Evolutionary conservation across 2,329 filamentous ascomycete species (phyloP), one percentile per base, ranked within the genome.

Genomic region (Aspergillus amoenus): DNA sequence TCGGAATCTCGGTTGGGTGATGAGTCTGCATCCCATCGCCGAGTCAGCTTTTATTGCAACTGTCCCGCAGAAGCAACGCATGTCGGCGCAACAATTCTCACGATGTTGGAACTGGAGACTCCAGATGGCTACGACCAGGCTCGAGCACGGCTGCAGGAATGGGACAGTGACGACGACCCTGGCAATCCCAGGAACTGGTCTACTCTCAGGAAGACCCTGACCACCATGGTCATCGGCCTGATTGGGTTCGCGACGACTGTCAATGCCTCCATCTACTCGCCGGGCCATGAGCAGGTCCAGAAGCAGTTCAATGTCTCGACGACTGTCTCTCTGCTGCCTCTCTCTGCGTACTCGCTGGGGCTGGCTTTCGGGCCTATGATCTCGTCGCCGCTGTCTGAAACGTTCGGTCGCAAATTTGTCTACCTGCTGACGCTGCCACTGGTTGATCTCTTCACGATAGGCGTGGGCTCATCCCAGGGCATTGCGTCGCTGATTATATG

Each of bases 331-430:
- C 57, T 88, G 4, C 75, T 91, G 11, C 87, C 87, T 18, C 81
- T 89, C 0, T 86, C 86, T 0, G 79, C 90, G 50, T 91, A 86
- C 74, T 86, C 90, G n/a, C 73, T 90, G 8, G 86, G 86, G 40
- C 88, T 91, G 46, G 89, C 87, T 1, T 84, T 88, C 55, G 89
- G 88, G 0, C 89, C 89, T 1, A 83, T 84, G 0, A 78, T 92
- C 21, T 90, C 87, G 79, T 89, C 88, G 2, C 89, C 89, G 1
- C 75, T 92, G 4, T 89, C 86, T 2, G 90, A 93, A 74, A 78
- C 89, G 39, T 84, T 81, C 64, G 90, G 90, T 39, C 83, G 90
- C 27, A 79, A 84, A 34, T 70, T 89, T 39, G 90, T 92, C 69
- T 87, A 86, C 57, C 72, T 90, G 62, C 86, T 89, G 71, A 85